phyloP scores from a whole-genome alignment of 495 filamentous ascomycete genomes.

The Xylaria telfairii region DNA sequence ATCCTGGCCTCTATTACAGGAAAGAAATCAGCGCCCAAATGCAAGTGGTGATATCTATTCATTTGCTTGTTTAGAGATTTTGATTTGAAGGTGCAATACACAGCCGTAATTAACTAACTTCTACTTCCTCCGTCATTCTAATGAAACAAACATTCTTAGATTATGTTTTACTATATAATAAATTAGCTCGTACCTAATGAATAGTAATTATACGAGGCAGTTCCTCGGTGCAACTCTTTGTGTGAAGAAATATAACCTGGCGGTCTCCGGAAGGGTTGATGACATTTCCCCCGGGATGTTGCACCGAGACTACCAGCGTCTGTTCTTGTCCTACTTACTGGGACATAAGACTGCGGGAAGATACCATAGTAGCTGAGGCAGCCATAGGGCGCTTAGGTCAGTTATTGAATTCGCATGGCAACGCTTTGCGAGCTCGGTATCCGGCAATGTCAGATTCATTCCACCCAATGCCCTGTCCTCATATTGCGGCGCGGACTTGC shows the following conservation, averaged over 20 bases:
- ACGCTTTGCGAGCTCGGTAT: not conserved
- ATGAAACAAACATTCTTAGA: not conserved
- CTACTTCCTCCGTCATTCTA: not conserved
- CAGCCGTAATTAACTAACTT: not conserved
- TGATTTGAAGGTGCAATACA: not conserved
- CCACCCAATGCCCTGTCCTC: not conserved
- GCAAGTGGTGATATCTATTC: not conserved
- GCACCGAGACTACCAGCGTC: not conserved
- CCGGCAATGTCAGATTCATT: not conserved
- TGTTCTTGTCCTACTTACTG: not conserved
- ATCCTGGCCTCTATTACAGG: not conserved
- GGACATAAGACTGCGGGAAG: not conserved
- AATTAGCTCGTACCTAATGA: not conserved
- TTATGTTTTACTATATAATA: conserved; percentile 1
- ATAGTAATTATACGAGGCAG: not conserved
- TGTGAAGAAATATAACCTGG: not conserved
- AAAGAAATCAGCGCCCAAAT: not conserved
- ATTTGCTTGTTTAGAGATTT: not conserved
- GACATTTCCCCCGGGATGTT: not conserved
- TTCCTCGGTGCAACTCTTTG: not conserved
- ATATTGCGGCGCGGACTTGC: not conserved
- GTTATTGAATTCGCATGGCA: not conserved
- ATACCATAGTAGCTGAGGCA: not conserved
- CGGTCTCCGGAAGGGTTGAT: not conserved
- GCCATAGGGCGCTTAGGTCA: not conserved